Conservation (phyloP, 352 stramenopile genomes). For the Globisporangium cederbergense region DNA sequence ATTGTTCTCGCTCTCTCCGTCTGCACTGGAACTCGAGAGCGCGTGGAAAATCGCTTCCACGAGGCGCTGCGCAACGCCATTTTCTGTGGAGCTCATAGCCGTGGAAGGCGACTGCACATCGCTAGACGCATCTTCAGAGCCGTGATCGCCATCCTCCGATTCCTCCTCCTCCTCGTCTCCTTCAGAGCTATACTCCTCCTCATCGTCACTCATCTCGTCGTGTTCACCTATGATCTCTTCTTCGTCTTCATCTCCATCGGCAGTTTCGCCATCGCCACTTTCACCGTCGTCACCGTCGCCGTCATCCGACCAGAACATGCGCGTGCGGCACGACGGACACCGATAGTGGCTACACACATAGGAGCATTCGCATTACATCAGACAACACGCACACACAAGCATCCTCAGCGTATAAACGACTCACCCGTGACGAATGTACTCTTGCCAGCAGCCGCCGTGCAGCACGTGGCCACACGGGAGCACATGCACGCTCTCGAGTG, state of each 20-base stretch:
- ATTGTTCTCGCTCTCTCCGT: constrained; percentile 4
- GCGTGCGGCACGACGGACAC: constrained; percentile 62
- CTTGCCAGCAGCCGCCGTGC: constrained; percentile 59
- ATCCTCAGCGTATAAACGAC: neutral
- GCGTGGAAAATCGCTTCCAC: constrained; percentile 14
- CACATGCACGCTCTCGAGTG: constrained; percentile 66
- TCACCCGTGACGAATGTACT: constrained; percentile 63
- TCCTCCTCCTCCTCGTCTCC: neutral
- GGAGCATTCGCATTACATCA: neutral
- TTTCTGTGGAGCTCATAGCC: constrained; percentile 7
- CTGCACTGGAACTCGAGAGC: constrained; percentile 4
- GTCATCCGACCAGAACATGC: constrained; percentile 42
- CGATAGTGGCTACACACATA: constrained; percentile 28
- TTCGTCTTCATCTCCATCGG: constrained; percentile 13
- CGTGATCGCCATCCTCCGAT: neutral
- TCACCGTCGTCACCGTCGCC: constrained; percentile 20
- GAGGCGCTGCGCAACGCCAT: constrained; percentile 10
- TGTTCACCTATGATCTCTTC: constrained; percentile 18
- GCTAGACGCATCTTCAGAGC: neutral
- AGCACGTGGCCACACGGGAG: constrained; percentile 75
- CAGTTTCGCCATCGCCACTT: constrained; percentile 13
- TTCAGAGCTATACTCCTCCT: neutral
- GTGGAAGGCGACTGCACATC: neutral
- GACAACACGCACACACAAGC: neutral
- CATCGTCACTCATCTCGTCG: constrained; percentile 11